Evolutionary conservation across 2,329 filamentous ascomycete species (phyloP).

Genomic region (Periconia digitata): DNA sequence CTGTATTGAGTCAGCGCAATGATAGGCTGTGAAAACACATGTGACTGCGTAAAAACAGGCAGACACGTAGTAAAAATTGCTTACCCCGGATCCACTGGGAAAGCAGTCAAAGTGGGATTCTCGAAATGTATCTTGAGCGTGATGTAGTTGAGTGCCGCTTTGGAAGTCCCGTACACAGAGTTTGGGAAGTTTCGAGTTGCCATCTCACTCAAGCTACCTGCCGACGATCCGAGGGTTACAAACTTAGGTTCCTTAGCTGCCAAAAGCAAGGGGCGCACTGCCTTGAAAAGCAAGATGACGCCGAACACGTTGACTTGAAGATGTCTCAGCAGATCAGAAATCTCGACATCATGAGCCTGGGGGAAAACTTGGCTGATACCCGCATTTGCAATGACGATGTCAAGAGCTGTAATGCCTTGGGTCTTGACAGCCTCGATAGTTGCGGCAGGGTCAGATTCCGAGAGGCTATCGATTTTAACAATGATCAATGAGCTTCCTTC

Average conservation of each 20-base stretch:
- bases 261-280: slow-evolving; percentile 41
- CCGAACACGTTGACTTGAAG: slow-evolving; percentile 47
- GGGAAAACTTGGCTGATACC: slow-evolving; percentile 34
- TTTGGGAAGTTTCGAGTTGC: not conserved
- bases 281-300: slow-evolving; percentile 36
- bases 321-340: slow-evolving; percentile 32
- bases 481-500: slow-evolving; percentile 15
- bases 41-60: no score
- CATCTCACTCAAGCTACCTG: not conserved
- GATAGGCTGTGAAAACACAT: no score
- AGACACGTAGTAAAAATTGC: no score
- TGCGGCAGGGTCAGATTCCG: slow-evolving; percentile 4
- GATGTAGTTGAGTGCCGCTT: slow-evolving; percentile 16
- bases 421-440: slow-evolving; percentile 10
- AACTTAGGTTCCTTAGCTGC: slow-evolving; percentile 6
- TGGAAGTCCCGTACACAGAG: slow-evolving; percentile 8
- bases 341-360: not conserved
- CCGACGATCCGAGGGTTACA: not conserved
- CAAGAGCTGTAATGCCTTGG: slow-evolving; percentile 46
- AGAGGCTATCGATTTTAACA: slow-evolving; percentile 17
- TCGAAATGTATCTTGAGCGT: slow-evolving; percentile 11
- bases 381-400: slow-evolving; percentile 58
- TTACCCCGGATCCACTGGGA: slow-evolving; percentile 8
- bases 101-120: slow-evolving; percentile 10
- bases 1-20: slow-evolving; percentile 4